phyloP scores from a whole-genome alignment of 805 yeast genomes.

The Candida patagonica region DNA sequence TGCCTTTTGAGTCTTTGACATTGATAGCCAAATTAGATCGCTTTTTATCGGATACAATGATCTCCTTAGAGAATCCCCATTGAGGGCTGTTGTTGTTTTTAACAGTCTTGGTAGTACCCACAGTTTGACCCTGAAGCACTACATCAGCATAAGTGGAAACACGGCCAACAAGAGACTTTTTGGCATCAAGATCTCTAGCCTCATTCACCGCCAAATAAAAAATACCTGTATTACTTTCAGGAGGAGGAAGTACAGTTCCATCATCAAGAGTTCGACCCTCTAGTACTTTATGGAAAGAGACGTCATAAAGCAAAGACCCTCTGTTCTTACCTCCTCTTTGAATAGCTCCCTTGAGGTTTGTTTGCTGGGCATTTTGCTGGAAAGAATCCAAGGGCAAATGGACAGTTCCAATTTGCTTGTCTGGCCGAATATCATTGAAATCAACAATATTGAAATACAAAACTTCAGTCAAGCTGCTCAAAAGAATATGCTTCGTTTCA shows the following conservation, averaged over 20 bases:
- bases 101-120: constrained; percentile 47
- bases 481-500: constrained; percentile 62
- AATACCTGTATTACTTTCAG: constrained; percentile 92
- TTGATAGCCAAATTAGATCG: constrained; percentile 59
- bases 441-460: constrained; percentile 63
- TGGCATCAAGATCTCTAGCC: constrained; percentile 44
- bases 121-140: constrained; percentile 50
- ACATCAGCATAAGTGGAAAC: constrained; percentile 63
- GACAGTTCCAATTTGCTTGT: constrained; percentile 68
- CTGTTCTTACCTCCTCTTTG: constrained; percentile 76
- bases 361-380: constrained; percentile 37
- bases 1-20: constrained; percentile 53
- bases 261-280: constrained; percentile 46
- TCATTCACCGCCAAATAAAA: constrained; percentile 56
- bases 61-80: constrained; percentile 56
- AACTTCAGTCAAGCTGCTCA: constrained; percentile 75
- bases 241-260: constrained; percentile 78
- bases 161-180: constrained; percentile 37
- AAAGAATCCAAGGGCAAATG: constrained; percentile 65
- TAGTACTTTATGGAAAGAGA: constrained; percentile 69
- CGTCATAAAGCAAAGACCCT: constrained; percentile 63
- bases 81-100: constrained; percentile 58
- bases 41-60: constrained; percentile 63
- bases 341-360: constrained; percentile 45
- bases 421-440: constrained; percentile 68